Conservation (phyloP, 306 rosid species). For the Pterocarpus santalinus region DNA sequence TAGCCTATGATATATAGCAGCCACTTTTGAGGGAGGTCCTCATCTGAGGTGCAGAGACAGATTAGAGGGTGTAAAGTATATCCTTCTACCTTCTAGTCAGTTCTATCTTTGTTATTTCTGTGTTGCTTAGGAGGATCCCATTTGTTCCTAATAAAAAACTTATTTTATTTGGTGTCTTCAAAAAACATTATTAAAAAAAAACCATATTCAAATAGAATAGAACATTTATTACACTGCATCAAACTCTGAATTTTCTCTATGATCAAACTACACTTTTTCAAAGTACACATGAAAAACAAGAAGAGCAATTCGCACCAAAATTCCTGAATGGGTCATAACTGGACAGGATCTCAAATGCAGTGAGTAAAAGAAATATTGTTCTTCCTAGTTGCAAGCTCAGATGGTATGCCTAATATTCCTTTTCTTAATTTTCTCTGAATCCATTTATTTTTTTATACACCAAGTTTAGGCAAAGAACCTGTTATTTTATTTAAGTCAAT, state of each 20-base stretch:
- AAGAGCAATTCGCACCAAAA: not conserved
- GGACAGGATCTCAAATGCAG: not conserved
- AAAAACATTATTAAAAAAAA: not conserved
- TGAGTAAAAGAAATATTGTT: not conserved
- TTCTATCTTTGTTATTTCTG: not conserved
- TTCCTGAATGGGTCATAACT: not conserved
- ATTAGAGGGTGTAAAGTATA: not conserved
- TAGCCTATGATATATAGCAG: too few species aligned
- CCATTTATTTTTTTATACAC: not conserved
- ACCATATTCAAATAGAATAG: not conserved
- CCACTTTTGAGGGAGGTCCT: not conserved
- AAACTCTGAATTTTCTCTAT: not conserved
- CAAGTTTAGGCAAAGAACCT: not conserved
- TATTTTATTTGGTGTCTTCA: not conserved
- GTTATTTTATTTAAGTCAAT: not conserved
- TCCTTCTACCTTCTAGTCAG: not conserved
- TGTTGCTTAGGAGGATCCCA: conserved; percentile 9
- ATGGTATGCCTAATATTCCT: not conserved
- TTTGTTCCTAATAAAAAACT: not conserved
- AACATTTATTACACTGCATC: not conserved
- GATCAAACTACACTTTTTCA: not conserved
- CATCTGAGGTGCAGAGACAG: not conserved
- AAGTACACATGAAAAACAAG: conserved; percentile 13
- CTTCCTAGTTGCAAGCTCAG: not conserved
- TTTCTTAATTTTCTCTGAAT: not conserved